Evolutionary conservation across 345 rosid species (phyloP).

Genomic region (Linum lewisii): DNA sequence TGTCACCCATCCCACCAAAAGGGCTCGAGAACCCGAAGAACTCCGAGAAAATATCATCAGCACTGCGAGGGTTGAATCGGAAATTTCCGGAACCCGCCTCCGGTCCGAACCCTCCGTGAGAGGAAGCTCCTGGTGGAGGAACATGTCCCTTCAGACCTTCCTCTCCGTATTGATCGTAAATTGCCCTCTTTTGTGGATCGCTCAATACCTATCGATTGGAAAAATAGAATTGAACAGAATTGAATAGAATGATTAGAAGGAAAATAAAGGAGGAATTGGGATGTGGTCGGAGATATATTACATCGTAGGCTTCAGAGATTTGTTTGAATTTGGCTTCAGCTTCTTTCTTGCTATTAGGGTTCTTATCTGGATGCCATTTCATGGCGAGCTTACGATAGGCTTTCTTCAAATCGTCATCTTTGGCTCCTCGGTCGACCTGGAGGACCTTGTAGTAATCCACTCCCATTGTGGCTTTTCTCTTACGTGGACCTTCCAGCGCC

Average conservation of each 20-base stretch:
- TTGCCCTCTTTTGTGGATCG: slow-evolving; percentile 65
- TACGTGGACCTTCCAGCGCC: background rate
- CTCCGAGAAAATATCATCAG: slow-evolving; percentile 80
- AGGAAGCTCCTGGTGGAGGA: slow-evolving; percentile 52
- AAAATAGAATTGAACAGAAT: no score
- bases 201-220: slow-evolving; percentile 46
- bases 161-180: slow-evolving; percentile 89
- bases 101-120: slow-evolving; percentile 32
- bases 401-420: slow-evolving; percentile 79
- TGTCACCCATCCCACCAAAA: slow-evolving; percentile 45
- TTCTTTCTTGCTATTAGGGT: slow-evolving; percentile 72
- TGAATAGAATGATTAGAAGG: background rate
- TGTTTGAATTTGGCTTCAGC: slow-evolving; percentile 88
- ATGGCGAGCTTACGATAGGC: slow-evolving; percentile 84
- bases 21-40: slow-evolving; percentile 69
- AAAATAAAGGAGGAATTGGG: background rate
- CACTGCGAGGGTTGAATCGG: slow-evolving; percentile 66
- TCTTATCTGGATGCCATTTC: slow-evolving; percentile 94
- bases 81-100: slow-evolving; percentile 40
- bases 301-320: slow-evolving; percentile 94
- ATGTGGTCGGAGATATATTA: slow-evolving; percentile 11
- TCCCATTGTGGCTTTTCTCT: slow-evolving; percentile 38
- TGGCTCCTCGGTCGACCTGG: slow-evolving; percentile 63
- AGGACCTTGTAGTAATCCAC: slow-evolving; percentile 69
- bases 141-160: slow-evolving; percentile 72